A percentile compares a stretch with the other conserved stretches of the same genome.
These are phyloP conservation scores for Calonectria ilicicola DNA, from an alignment of 2,329 filamentous ascomycete species.

Conservation along the genomic window DNA sequence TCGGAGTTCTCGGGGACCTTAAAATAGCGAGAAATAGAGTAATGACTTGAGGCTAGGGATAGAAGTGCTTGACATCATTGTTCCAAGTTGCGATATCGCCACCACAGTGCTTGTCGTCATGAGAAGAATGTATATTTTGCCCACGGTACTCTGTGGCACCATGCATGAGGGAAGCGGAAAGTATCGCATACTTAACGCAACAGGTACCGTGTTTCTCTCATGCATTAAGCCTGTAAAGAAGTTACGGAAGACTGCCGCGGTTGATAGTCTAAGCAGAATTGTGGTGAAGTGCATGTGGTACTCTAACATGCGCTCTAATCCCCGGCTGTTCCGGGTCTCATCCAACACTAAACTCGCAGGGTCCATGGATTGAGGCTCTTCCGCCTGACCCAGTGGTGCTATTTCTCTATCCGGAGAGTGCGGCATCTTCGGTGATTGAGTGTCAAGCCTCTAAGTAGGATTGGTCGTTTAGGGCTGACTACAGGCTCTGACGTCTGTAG, in stretches of 20 bases:
- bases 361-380: neutral
- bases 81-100: neutral
- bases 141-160: neutral
- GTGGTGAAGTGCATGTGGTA: neutral
- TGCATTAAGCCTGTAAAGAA: neutral
- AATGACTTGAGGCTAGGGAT: no score
- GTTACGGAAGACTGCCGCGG: neutral
- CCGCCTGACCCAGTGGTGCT: neutral
- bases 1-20: neutral
- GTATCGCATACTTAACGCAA: neutral
- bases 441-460: constrained; percentile 7
- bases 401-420: neutral
- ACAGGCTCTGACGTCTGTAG: constrained; percentile 30
- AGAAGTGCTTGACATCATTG: neutral
- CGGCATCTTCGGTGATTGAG: constrained; percentile 35
- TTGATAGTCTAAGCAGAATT: neutral
- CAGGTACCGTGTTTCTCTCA: neutral
- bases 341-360: neutral
- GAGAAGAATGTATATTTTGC: neutral
- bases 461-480: constrained; percentile 26
- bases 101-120: neutral
- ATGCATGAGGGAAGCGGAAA: neutral
- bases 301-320: neutral
- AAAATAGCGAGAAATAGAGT: neutral
- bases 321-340: constrained; percentile 1